Base-by-base conservation (phyloP, 2,329 filamentous ascomycete species). In the Trichoderma asperellum region DNA sequence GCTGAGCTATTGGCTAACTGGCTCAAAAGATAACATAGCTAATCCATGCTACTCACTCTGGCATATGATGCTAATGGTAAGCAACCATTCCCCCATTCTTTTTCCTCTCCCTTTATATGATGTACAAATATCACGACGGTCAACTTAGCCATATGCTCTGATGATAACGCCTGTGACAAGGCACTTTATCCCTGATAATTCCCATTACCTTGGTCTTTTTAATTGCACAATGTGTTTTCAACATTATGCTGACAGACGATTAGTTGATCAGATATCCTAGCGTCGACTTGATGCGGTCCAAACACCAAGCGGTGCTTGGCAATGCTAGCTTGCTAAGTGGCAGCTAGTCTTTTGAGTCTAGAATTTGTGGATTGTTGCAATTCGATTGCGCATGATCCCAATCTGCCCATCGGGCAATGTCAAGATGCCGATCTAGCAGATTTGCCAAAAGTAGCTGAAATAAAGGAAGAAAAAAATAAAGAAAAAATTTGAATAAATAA, bases 61-160 rank as follows among this genome's bases (percentile, higher is more conserved):
- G 21, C 43, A 21, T 27, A 21, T 27, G 29, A 34, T 24, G 18
- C 55, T 67, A 63, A 34, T 63, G 75, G 77, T 80, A 75, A 75
- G 78, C 79, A 63, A n/a, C n/a, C 21, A 52, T 27, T 27, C 21
- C 8, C 5, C 32, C 2, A 6, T 69, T n/a, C 16, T 14, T 4
- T 11, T 29, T 14, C 24, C 21, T 55, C 27, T 34, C 5, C 68
- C 27, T 71, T 75, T 61, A 77, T 69, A 83, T 82, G 81, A 82
- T 82, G 79, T 73, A 76, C 78, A 76, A 79, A 77, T 81, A 82
- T 83, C 81, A 83, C 81, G 81, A 83, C 81, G 81, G 81, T 83
- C 81, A 82, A 82, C 81, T 77, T 81, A 83, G 81, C 81, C 79
- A 81, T 79, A 81, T 77, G 81, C 81, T 76, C 77, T 82, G 81